Base-by-base conservation (phyloP, 2,329 filamentous ascomycete genomes). In the Pseudocercospora vitis region DNA sequence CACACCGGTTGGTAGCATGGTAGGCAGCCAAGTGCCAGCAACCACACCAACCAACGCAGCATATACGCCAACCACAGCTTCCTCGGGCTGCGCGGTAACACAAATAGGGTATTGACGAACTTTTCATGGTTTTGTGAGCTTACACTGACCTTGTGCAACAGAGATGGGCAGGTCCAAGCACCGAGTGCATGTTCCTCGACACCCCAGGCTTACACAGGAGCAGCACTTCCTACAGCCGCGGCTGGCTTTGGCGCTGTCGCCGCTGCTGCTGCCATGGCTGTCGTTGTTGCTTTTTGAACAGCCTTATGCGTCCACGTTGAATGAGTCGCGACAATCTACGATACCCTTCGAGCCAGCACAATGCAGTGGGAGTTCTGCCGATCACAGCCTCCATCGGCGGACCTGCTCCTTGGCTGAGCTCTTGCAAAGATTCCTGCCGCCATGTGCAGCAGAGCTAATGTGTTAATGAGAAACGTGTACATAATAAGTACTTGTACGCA, bases 241-340 rank as follows among this genome's bases (percentile, higher is more conserved):
- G 24, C 44, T 5, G 53, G 53, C 21, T 31, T 52, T 12, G 53
- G 53, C n/a, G 53, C 53, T 5, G 48, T 51, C 21, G 53, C 48
- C 24, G 48, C 44, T 16, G 39, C 28, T 24, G 48, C 48, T 18
- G n/a, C n/a, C n/a, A 45, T 45, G 37, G 53, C 33, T 46, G 53
- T 48, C 23, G 53, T 46, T 31, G 53, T 44, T 42, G 53, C 53
- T 18, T 45, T 42, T 42, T 23, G 14, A 24, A 42, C 19, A 21
- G 18, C 4, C 14, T 42, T 24, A 42, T 14, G 19, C 37, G 24
- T 42, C 24, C 18, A 42, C 21, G 37, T 23, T 42, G 37, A 42
- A 42, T 21, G 37, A 42, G 19, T 42, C 21, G 37, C 37, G 37
- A 42, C 19, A 9, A 42, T 21, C 21, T 11, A 42, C 21, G 37